A percentile compares a stretch with the other conserved stretches of the same genome.
These are phyloP conservation scores for Ophiostoma ips DNA, from an alignment of 2,329 filamentous ascomycete species.

Conservation along the genomic window DNA sequence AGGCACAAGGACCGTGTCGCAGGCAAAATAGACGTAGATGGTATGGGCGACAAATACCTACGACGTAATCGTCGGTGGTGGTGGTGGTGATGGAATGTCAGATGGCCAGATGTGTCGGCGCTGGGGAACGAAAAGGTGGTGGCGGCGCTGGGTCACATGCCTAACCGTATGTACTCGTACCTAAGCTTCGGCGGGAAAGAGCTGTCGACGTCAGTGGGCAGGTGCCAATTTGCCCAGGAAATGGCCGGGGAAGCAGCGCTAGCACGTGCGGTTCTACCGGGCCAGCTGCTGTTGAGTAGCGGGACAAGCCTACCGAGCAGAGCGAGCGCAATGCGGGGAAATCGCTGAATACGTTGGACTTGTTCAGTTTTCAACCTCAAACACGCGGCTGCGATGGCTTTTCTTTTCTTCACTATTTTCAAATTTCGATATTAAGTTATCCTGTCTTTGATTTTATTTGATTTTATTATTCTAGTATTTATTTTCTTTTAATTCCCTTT, in stretches of 20 bases:
- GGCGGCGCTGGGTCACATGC: conserved; percentile 7
- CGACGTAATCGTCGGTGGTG: background rate
- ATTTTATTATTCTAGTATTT: no score
- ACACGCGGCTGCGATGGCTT: no score
- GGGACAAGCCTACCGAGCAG: conserved; percentile 3
- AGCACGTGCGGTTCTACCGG: conserved; percentile 2
- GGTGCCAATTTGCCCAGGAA: background rate
- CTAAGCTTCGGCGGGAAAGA: background rate
- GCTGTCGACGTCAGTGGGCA: conserved; percentile 5
- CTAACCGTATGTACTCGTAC: no score
- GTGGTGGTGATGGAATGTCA: background rate
- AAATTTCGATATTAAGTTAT: no score
- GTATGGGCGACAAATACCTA: background rate
- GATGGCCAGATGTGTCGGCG: background rate
- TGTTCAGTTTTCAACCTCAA: no score
- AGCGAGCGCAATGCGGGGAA: conserved; percentile 6
- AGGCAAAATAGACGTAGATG: no score
- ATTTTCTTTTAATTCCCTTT: no score
- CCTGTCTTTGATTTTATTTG: no score
- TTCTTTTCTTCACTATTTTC: background rate
- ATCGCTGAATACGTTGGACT: no score
- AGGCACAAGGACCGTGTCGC: no score
- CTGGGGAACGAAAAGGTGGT: background rate
- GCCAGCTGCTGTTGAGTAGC: conserved; percentile 1
- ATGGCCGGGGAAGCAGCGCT: background rate